Conservation (phyloP, 768 basidiomycete genomes). For the Lenzites betulinus region DNA sequence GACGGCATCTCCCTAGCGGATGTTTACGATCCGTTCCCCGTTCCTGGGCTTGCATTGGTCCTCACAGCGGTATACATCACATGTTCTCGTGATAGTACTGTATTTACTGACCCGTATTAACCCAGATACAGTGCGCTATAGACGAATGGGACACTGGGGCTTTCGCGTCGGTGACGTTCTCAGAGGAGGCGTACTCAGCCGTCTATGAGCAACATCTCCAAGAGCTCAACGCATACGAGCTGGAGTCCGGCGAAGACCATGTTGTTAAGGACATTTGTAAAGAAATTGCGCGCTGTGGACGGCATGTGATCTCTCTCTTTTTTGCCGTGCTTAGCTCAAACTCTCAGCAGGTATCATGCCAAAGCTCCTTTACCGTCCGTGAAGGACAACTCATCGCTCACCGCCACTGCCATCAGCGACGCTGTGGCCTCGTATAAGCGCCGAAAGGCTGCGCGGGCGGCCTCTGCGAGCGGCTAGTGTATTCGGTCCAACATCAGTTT, state of each 20-base stretch:
- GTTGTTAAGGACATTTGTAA: background rate
- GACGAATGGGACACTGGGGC: slow-evolving; percentile 2
- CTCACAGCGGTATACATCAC: background rate
- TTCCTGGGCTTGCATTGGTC: background rate
- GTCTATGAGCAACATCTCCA: background rate
- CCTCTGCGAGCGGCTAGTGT: too few species aligned
- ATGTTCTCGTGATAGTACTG: background rate
- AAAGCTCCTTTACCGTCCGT: too few species aligned
- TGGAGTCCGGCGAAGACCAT: background rate
- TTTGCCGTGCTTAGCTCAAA: too few species aligned
- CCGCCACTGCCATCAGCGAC: too few species aligned
- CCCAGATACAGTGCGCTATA: slow-evolving; percentile 3
- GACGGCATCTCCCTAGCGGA: background rate
- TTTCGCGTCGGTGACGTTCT: background rate
- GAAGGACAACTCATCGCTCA: too few species aligned
- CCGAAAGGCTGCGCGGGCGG: too few species aligned
- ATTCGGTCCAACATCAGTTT: too few species aligned
- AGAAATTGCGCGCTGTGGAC: background rate
- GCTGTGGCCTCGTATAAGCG: too few species aligned
- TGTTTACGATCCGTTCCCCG: background rate
- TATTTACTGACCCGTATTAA: background rate
- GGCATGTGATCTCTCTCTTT: too few species aligned
- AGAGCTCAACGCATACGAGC: background rate
- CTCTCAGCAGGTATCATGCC: too few species aligned
- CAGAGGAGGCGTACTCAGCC: background rate